Percentiles rank a stretch among this genome's conserved stretches.
Evolutionary conservation across 1,284 basidiomycete species (phyloP).

Genomic region (Ustanciosporium gigantosporum): DNA sequence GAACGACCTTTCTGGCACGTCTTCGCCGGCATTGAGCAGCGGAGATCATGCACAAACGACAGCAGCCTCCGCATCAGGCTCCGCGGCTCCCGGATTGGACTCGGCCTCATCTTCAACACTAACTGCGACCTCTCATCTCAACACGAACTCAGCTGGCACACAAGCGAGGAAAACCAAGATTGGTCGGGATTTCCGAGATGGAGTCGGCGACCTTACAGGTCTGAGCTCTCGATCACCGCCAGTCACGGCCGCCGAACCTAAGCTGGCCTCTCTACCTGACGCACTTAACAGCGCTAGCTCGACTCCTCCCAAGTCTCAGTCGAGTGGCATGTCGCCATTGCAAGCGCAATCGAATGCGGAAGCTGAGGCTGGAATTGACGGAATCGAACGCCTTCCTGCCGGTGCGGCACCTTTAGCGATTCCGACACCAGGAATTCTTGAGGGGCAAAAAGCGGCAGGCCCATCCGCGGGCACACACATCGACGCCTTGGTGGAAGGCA

Average conservation of each 20-base stretch:
- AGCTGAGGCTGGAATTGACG: slow-evolving; percentile 3
- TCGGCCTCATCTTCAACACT: neutral
- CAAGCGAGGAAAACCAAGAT: slow-evolving; percentile 28
- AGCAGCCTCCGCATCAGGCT: neutral
- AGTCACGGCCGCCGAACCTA: slow-evolving; percentile 10
- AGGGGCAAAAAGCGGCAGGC: slow-evolving; percentile 17
- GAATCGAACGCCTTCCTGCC: slow-evolving; percentile 15
- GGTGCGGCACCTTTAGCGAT: slow-evolving; percentile 37
- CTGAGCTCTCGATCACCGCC: slow-evolving; percentile 41
- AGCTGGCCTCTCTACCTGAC: slow-evolving; percentile 8
- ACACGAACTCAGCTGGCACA: slow-evolving; percentile 7
- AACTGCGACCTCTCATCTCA: slow-evolving; percentile 5
- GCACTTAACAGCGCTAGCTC: slow-evolving; percentile 10
- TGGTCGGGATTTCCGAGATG: slow-evolving; percentile 34
- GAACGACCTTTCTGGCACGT: neutral
- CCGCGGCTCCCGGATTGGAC: neutral
- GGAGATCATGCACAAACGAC: too few relatives aligned
- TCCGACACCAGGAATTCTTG: slow-evolving; percentile 26
- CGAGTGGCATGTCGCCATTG: slow-evolving; percentile 3
- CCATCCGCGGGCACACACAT: slow-evolving; percentile 20
- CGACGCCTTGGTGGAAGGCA: slow-evolving; percentile 21
- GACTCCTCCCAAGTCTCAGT: slow-evolving; percentile 17
- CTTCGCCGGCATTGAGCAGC: neutral
- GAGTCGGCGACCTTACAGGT: slow-evolving; percentile 34
- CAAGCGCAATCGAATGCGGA: slow-evolving; percentile 1